Percentiles rank a stretch among this genome's conserved stretches.
phyloP scores from a whole-genome alignment of 805 yeast species.

The Kuraishia molischiana region DNA sequence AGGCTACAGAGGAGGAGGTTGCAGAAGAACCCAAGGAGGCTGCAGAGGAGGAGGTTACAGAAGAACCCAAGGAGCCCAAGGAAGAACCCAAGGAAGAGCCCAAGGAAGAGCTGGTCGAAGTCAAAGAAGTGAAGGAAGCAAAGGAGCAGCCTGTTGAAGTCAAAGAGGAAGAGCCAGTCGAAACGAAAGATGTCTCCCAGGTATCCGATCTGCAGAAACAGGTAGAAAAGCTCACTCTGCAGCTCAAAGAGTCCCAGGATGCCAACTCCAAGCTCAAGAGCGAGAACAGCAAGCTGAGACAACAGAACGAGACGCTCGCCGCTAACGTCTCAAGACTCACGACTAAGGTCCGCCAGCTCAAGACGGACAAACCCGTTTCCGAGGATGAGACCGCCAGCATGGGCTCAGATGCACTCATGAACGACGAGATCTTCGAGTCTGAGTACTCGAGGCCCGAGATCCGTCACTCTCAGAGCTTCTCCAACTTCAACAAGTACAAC shows the following conservation, averaged over 20 bases:
- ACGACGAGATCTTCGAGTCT: constrained; percentile 4
- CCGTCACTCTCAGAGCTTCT: constrained; percentile 6
- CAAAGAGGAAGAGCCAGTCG: constrained; percentile 7
- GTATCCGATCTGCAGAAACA: neutral
- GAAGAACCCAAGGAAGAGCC: neutral
- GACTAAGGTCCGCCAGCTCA: constrained; percentile 14
- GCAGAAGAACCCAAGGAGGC: constrained; percentile 7
- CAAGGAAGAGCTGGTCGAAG: neutral
- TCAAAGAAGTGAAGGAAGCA: neutral
- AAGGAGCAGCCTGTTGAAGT: neutral
- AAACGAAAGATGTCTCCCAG: constrained; percentile 5
- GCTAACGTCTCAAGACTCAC: constrained; percentile 2
- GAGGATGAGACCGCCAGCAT: constrained; percentile 12
- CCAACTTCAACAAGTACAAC: constrained; percentile 9
- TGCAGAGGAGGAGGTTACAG: constrained; percentile 9
- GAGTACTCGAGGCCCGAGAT: constrained; percentile 9
- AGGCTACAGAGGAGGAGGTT: constrained; percentile 10
- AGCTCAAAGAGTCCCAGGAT: constrained; percentile 3
- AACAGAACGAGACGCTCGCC: constrained; percentile 24
- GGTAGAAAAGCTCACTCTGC: constrained; percentile 11
- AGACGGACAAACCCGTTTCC: constrained; percentile 12
- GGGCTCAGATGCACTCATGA: neutral
- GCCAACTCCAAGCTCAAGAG: constrained; percentile 18
- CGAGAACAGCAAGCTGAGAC: constrained; percentile 20
- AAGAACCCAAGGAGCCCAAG: constrained; percentile 2